A percentile compares a stretch with the other conserved stretches of the same genome.
Evolutionary conservation across 148 eudicot genomes (phyloP).

Genomic region (Camellia granthamiana): DNA sequence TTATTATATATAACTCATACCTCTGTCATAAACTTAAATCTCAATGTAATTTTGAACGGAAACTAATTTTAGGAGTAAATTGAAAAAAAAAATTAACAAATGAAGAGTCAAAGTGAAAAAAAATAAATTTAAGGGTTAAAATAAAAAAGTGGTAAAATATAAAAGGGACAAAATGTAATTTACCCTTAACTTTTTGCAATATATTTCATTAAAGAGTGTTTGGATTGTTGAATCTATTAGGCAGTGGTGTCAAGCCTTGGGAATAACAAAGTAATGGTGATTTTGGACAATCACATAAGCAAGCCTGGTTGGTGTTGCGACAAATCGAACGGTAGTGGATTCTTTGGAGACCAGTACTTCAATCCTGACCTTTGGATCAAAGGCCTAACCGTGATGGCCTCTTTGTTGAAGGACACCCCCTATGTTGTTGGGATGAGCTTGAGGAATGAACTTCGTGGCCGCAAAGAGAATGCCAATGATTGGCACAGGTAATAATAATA

Average conservation of each 20-base stretch:
- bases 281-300: conserved; percentile 82
- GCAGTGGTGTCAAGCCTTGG: conserved; percentile 71
- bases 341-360: conserved; percentile 78
- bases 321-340: conserved; percentile 69
- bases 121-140: no score
- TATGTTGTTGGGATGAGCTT: conserved; percentile 87
- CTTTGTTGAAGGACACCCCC: conserved; percentile 47
- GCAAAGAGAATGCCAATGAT: conserved; percentile 55
- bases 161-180: no score
- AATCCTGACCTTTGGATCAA: conserved; percentile 64
- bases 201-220: no score
- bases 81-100: no score
- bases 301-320: conserved; percentile 94
- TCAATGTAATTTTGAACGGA: no score
- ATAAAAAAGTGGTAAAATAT: no score
- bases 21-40: no score
- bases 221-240: conserved; percentile 19
- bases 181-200: no score
- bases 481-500: conserved; percentile 66
- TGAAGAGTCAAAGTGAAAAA: no score
- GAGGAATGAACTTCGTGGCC: conserved; percentile 93
- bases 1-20: no score
- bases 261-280: conserved; percentile 69
- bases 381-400: conserved; percentile 69
- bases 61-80: no score